Conservation (phyloP, 306 rosid species). For the Trichosanthes cucumerina region DNA sequence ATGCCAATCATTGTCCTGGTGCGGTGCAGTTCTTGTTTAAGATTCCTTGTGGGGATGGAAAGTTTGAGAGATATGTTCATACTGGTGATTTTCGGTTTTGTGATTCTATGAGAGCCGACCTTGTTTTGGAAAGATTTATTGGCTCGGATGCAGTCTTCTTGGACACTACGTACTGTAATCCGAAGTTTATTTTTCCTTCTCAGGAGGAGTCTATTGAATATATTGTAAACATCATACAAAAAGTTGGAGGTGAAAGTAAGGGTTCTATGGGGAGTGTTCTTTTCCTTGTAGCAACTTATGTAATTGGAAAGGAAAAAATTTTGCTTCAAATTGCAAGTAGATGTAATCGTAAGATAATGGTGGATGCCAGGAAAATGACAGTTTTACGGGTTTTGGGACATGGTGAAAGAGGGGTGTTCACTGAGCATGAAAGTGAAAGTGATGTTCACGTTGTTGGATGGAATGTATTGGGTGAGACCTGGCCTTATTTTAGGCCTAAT, state of each 20-base stretch:
- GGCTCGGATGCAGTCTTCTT: slow-evolving; percentile 70
- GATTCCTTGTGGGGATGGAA: slow-evolving; percentile 21
- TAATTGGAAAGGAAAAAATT: slow-evolving; percentile 86
- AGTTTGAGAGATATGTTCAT: slow-evolving; percentile 53
- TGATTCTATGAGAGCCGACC: slow-evolving; percentile 31
- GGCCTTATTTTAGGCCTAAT: slow-evolving; percentile 95
- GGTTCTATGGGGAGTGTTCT: slow-evolving; percentile 29
- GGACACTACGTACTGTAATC: slow-evolving; percentile 79
- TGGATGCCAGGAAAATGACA: slow-evolving; percentile 65
- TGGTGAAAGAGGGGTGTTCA: slow-evolving; percentile 50
- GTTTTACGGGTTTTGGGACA: slow-evolving; percentile 62
- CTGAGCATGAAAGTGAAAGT: slow-evolving; percentile 48
- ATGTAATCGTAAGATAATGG: slow-evolving; percentile 49
- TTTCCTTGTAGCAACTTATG: slow-evolving; percentile 89
- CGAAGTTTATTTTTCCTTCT: slow-evolving; percentile 65
- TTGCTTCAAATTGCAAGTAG: slow-evolving; percentile 59
- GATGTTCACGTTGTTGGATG: slow-evolving; percentile 93
- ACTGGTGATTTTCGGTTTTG: slow-evolving; percentile 82
- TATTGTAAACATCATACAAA: slow-evolving; percentile 34
- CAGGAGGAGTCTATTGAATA: slow-evolving; percentile 66
- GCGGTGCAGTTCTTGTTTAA: slow-evolving; percentile 76
- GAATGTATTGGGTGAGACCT: slow-evolving; percentile 92
- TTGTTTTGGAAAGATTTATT: slow-evolving; percentile 26
- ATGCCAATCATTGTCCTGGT: slow-evolving; percentile 88
- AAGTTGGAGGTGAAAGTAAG: slow-evolving; percentile 22